Percentiles rank a stretch among this genome's conserved stretches.
phyloP scores from a whole-genome alignment of 208 protist species.

The Zelonia costaricensis region DNA sequence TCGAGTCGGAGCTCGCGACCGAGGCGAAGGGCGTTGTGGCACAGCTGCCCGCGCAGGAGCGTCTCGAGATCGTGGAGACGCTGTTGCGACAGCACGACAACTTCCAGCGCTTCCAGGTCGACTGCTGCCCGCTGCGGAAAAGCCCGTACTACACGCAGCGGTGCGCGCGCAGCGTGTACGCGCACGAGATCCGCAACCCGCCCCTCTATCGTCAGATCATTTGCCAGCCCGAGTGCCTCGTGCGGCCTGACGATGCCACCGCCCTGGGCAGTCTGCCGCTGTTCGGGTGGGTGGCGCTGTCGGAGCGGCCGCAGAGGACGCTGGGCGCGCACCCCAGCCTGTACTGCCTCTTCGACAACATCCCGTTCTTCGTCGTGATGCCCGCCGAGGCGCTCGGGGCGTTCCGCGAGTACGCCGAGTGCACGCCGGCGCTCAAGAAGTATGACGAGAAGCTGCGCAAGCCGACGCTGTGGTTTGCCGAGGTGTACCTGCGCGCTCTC shows the following conservation, averaged over 20 bases:
- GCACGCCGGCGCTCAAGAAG: slow-evolving; percentile 19
- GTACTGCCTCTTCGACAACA: slow-evolving; percentile 28
- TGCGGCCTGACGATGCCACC: slow-evolving; percentile 2
- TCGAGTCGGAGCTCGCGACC: slow-evolving; percentile 24
- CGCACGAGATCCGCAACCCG: slow-evolving; percentile 15
- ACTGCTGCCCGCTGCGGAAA: slow-evolving; percentile 15
- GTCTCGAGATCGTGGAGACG: slow-evolving; percentile 26
- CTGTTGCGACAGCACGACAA: slow-evolving; percentile 48
- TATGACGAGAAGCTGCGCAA: slow-evolving; percentile 55
- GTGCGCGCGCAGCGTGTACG: slow-evolving; percentile 46
- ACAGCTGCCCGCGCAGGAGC: slow-evolving; percentile 16
- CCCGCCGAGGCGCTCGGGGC: slow-evolving; percentile 21
- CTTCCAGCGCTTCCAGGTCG: slow-evolving; percentile 52
- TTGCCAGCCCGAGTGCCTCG: slow-evolving; percentile 9
- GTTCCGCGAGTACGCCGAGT: slow-evolving; percentile 39
- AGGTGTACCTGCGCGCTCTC: slow-evolving; percentile 47
- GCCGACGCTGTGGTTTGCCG: slow-evolving; percentile 25
- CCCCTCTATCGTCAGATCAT: slow-evolving; percentile 27
- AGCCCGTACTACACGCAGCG: slow-evolving; percentile 35
- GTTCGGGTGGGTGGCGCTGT: slow-evolving; percentile 35
- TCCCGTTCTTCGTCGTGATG: slow-evolving; percentile 37
- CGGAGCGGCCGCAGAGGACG: neutral
- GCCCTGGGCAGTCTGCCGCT: slow-evolving; percentile 18
- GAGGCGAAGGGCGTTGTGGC: slow-evolving; percentile 3
- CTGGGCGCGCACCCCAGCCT: neutral